Conservation (phyloP, 164 flowering plant genomes). For the Tetrastigma voinierianum region DNA sequence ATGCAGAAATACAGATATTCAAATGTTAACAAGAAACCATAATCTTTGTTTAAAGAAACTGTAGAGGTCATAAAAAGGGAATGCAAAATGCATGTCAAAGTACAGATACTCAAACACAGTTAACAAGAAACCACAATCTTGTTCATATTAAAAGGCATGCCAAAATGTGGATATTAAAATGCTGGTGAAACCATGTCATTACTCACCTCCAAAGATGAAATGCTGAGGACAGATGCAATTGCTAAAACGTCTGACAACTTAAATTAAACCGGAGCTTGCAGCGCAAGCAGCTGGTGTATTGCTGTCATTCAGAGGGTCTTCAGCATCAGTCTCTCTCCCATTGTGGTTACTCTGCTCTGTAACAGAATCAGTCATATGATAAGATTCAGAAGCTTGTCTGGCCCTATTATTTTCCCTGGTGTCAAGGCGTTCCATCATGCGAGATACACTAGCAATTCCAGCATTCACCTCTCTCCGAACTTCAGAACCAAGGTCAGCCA, state of each 20-base stretch:
- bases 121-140: too few relatives aligned
- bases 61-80: too few relatives aligned
- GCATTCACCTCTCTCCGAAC: constrained; percentile 58
- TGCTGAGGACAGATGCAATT: constrained; percentile 43
- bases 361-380: constrained; percentile 24
- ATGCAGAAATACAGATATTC: too few relatives aligned
- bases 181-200: neutral
- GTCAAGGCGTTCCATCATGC: constrained; percentile 53
- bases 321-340: constrained; percentile 25
- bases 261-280: constrained; percentile 52
- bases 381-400: constrained; percentile 29
- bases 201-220: constrained; percentile 51
- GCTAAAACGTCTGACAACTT: constrained; percentile 21
- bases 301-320: constrained; percentile 22
- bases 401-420: constrained; percentile 38
- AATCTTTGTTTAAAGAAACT: too few relatives aligned
- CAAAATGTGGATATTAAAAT: neutral
- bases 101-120: too few relatives aligned
- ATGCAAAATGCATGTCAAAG: too few relatives aligned
- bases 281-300: constrained; percentile 43
- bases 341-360: constrained; percentile 29
- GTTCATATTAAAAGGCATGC: too few relatives aligned
- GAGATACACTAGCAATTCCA: constrained; percentile 66
- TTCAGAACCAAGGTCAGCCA: constrained; percentile 56
- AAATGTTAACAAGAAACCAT: too few relatives aligned